phyloP scores from a whole-genome alignment of 352 stramenopile species.

The Phytophthora kernoviae region DNA sequence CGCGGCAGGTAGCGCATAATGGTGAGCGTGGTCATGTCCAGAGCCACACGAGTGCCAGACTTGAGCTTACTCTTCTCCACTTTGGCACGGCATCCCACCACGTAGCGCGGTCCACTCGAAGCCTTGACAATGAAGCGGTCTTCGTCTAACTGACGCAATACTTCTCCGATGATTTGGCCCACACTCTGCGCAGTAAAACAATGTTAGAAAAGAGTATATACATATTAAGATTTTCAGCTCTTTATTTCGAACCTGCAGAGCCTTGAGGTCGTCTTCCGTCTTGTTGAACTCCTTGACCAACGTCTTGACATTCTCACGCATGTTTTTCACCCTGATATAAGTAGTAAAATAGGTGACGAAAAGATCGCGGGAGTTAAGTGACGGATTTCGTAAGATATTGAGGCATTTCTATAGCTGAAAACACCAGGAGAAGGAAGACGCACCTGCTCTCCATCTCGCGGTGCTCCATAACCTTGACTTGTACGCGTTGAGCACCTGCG shows the following conservation, averaged over 20 bases:
- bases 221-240: neutral
- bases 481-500: constrained; percentile 95
- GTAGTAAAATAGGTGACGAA: constrained; percentile 2
- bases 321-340: constrained; percentile 92
- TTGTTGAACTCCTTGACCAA: constrained; percentile 98
- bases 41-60: constrained; percentile 95
- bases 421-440: constrained; percentile 15
- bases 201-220: constrained; percentile 5
- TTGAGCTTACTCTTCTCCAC: constrained; percentile 96
- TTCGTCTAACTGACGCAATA: constrained; percentile 97
- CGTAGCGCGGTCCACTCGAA: constrained; percentile 97
- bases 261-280: constrained; percentile 98
- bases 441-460: constrained; percentile 95
- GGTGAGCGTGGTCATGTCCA: constrained; percentile 99
- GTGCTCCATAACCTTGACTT: constrained; percentile 97
- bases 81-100: constrained; percentile 97
- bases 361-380: constrained; percentile 22
- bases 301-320: constrained; percentile 96
- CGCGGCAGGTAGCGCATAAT: constrained; percentile 99
- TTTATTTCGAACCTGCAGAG: constrained; percentile 66
- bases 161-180: constrained; percentile 99
- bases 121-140: constrained; percentile 99
- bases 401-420: neutral
- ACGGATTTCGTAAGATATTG: neutral
- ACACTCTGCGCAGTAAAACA: constrained; percentile 88